phyloP scores from a whole-genome alignment of 78 protist species.

The Polysphondylium violaceum region DNA sequence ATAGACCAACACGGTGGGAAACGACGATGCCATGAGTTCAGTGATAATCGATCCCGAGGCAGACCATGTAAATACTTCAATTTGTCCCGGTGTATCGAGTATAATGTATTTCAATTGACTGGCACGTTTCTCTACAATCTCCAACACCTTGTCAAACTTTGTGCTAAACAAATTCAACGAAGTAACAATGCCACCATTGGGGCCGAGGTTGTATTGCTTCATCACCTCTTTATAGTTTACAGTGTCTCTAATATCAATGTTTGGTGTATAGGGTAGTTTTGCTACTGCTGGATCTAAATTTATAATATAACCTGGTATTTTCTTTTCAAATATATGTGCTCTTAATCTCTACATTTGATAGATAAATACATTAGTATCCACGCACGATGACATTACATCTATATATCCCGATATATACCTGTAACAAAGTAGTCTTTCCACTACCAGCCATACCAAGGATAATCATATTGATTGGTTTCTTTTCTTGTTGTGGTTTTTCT shows the following conservation, averaged over 20 bases:
- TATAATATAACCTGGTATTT: slow-evolving; percentile 88
- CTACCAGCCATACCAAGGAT: slow-evolving; percentile 99
- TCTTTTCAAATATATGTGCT: slow-evolving; percentile 76
- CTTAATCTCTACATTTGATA: slow-evolving; percentile 59
- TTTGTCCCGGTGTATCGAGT: slow-evolving; percentile 99
- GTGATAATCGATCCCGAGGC: slow-evolving; percentile 97
- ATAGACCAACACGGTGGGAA: slow-evolving; percentile 95
- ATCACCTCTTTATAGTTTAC: slow-evolving; percentile 97
- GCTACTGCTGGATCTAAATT: slow-evolving; percentile 98
- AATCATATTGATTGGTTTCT: slow-evolving; percentile 88
- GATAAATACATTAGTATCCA: background rate
- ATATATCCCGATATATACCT: slow-evolving; percentile 28
- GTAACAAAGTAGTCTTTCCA: slow-evolving; percentile 98
- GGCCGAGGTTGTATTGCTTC: slow-evolving; percentile 97
- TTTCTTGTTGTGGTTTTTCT: background rate
- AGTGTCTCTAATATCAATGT: slow-evolving; percentile 99
- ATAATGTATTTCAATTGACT: slow-evolving; percentile 83
- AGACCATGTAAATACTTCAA: slow-evolving; percentile 99
- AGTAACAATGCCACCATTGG: slow-evolving; percentile 99
- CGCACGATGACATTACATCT: no score
- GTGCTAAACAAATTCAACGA: slow-evolving; percentile 97
- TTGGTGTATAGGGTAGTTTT: slow-evolving; percentile 89
- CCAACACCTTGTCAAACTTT: slow-evolving; percentile 93
- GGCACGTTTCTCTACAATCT: slow-evolving; percentile 87
- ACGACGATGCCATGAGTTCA: slow-evolving; percentile 92